These are phyloP conservation scores for Metschnikowia noctiluminum DNA, from an alignment of 805 yeast species.

Conservation along the genomic window DNA sequence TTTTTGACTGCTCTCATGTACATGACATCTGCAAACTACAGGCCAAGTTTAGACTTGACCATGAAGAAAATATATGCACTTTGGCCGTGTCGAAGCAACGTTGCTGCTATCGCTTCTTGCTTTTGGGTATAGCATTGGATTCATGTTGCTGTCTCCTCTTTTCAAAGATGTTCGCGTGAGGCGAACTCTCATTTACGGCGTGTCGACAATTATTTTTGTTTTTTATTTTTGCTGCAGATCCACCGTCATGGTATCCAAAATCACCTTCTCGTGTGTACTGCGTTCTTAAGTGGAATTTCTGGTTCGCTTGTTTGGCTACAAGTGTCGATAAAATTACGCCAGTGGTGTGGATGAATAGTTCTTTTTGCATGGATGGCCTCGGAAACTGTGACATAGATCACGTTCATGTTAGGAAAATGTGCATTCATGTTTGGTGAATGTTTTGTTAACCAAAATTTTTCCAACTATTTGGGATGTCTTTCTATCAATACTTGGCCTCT, in stretches of 20 bases:
- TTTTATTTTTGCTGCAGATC: slow-evolving; percentile 49
- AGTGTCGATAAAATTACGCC: slow-evolving; percentile 47
- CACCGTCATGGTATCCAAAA: slow-evolving; percentile 49
- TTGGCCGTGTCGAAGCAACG: slow-evolving; percentile 42
- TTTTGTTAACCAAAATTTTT: slow-evolving; percentile 52
- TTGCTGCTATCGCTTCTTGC: slow-evolving; percentile 54
- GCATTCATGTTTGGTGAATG: slow-evolving; percentile 28
- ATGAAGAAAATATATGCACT: slow-evolving; percentile 44
- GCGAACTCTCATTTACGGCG: slow-evolving; percentile 46
- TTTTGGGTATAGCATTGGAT: slow-evolving; percentile 59
- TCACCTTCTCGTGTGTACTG: slow-evolving; percentile 47
- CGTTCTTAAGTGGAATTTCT: slow-evolving; percentile 53
- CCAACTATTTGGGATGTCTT: no score
- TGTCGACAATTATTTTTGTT: slow-evolving; percentile 46
- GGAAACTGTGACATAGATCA: slow-evolving; percentile 20
- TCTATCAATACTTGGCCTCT: no score
- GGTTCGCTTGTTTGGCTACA: slow-evolving; percentile 52
- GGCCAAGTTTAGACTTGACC: slow-evolving; percentile 50
- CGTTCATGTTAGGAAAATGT: slow-evolving; percentile 22
- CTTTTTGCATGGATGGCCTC: slow-evolving; percentile 22
- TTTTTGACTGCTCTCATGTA: slow-evolving; percentile 48
- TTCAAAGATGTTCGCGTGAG: slow-evolving; percentile 54
- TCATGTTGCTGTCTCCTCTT: slow-evolving; percentile 54
- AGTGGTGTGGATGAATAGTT: slow-evolving; percentile 31
- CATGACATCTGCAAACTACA: slow-evolving; percentile 54